Base-by-base conservation (phyloP, 1,139 yeast genomes). In the Nakaseomyces glabratus region DNA sequence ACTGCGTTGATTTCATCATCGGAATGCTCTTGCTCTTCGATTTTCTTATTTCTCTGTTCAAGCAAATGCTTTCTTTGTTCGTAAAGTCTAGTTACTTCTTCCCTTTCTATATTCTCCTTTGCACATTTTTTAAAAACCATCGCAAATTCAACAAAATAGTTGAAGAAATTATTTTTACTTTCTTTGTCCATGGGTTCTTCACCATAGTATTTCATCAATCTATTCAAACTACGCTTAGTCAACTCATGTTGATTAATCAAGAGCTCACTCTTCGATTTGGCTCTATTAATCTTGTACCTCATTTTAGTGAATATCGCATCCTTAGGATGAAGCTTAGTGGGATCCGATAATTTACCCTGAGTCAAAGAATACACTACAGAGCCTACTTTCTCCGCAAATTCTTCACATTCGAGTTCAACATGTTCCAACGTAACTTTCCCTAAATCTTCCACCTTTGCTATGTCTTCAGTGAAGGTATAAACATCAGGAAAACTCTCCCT, bases 361-460 rank as follows among this genome's bases (percentile, higher is more conserved):
- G 71, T 68, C 7, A 82, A 53, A 1, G 90, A 76, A 15, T 63
- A 63, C 21, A 65, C 63, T 24, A 79, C 75, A 36, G 69, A 74
- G 28, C 61, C 61, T 30, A 86, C 66, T 22, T 66, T 64, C 20
- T 64, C 65, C 41, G 69, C 68, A 53, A 69, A 82, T 23, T 80
- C 85, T 3, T 60, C 57, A 49, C 93, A 81, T 42, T 85, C 95
- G 17, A 63, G 60, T 45, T 77, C 77, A 23, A 88, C 62, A 42
- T 80, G 93, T 37, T 85, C 95, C 33, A 88, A 63, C 0, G 86
- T 75, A 8, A 84, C 60, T 41, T 80, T 82, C 12, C 86, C 73
- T 2, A 80, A 70, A 17, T 69, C 69, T 33, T 68, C 65, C 13
- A 85, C 70, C n/a, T 71, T 69, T 32, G 64, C 62, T 45, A 90